These are phyloP conservation scores for Ustulina deusta DNA, from an alignment of 2,329 filamentous ascomycete genomes.

Conservation along the genomic window DNA sequence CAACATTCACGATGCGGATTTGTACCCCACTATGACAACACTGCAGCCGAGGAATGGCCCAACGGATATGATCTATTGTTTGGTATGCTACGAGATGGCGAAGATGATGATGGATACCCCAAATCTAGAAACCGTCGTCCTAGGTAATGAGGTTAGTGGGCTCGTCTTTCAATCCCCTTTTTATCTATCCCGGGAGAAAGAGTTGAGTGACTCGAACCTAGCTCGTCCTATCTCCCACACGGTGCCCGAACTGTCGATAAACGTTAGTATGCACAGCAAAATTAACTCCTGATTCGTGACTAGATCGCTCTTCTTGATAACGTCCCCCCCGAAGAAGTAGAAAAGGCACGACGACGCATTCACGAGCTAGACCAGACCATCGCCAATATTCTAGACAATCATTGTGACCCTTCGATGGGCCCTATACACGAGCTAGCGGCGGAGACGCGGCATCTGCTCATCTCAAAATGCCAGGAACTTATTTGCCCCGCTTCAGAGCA, in stretches of 20 bases:
- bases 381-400: conserved; percentile 60
- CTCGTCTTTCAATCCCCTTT: background rate
- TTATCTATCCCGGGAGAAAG: background rate
- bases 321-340: conserved; percentile 50
- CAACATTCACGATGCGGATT: conserved; percentile 70
- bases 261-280: background rate
- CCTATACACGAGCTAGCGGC: conserved; percentile 64
- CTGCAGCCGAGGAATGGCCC: conserved; percentile 66
- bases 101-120: conserved; percentile 62
- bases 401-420: conserved; percentile 64
- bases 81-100: conserved; percentile 64
- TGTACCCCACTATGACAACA: conserved; percentile 65
- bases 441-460: conserved; percentile 60
- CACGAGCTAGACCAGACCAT: conserved; percentile 59
- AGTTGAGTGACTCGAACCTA: background rate
- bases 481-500: conserved; percentile 61
- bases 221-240: background rate
- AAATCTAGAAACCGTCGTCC: conserved; percentile 62
- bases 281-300: conserved; percentile 5
- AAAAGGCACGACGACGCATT: conserved; percentile 58
- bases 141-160: conserved; percentile 55
- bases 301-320: conserved; percentile 48
- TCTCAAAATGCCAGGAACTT: conserved; percentile 63
- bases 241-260: too few relatives aligned
- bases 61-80: conserved; percentile 70